These are phyloP conservation scores for Tetracentron sinense DNA, from an alignment of 164 flowering plant species.

Conservation along the genomic window DNA sequence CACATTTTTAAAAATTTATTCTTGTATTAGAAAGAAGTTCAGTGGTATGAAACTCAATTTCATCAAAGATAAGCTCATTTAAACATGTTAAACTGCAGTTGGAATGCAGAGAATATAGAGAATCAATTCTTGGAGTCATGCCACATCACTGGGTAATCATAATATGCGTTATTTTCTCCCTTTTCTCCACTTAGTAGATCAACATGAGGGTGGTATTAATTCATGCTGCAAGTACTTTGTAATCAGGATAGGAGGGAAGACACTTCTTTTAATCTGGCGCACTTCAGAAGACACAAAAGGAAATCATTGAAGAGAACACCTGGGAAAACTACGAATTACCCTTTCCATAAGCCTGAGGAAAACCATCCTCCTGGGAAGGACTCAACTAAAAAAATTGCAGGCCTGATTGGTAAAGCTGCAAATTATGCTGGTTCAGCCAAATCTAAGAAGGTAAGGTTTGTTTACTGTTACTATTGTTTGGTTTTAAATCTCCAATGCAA, in stretches of 20 bases:
- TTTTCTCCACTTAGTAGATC: background rate
- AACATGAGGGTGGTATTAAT: background rate
- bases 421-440: conserved; percentile 73
- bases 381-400: conserved; percentile 71
- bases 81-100: conserved; percentile 43
- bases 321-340: conserved; percentile 58
- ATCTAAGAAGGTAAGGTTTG: conserved; percentile 60
- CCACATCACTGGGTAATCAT: conserved; percentile 92
- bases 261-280: conserved; percentile 67
- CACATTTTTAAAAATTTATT: too few relatives aligned
- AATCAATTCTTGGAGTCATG: conserved; percentile 93
- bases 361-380: conserved; percentile 92
- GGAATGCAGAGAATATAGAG: conserved; percentile 97
- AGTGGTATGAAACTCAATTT: background rate
- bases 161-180: background rate
- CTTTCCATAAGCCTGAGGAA: conserved; percentile 84
- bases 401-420: conserved; percentile 77
- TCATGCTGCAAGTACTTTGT: conserved; percentile 7
- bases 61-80: conserved; percentile 14
- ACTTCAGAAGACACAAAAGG: conserved; percentile 84
- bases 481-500: background rate
- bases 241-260: conserved; percentile 94
- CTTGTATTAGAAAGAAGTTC: background rate
- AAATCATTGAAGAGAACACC: conserved; percentile 67
- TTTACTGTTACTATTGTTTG: background rate